Evolutionary conservation across 2,329 filamentous ascomycete genomes (phyloP).

Genomic region (Ceratocystis albifundus): DNA sequence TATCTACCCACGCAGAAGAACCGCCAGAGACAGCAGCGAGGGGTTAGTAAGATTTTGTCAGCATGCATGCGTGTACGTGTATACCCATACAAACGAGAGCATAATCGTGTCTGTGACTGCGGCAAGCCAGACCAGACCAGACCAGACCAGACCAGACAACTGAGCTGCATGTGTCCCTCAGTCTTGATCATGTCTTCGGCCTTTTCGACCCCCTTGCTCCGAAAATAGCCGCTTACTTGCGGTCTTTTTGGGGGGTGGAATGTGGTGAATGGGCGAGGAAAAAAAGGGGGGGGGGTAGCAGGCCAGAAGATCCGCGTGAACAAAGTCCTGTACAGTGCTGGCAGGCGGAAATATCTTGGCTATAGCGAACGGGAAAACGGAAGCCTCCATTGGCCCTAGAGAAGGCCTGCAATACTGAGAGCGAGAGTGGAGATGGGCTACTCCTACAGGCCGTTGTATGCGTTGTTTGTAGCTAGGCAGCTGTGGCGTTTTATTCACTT

Average conservation of each 20-base stretch:
- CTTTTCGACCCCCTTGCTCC: not conserved
- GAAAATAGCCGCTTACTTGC: not conserved
- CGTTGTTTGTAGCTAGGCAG: slow-evolving; percentile 1
- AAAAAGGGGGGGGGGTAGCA: too few species aligned
- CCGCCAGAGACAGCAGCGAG: not conserved
- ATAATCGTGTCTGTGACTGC: slow-evolving; percentile 1
- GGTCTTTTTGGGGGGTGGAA: not conserved
- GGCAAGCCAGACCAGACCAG: not conserved
- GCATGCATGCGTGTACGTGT: not conserved
- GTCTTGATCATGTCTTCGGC: not conserved
- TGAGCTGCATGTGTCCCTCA: slow-evolving; percentile 3
- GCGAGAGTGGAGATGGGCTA: not conserved
- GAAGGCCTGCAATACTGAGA: not conserved
- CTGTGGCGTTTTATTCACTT: slow-evolving; percentile 7
- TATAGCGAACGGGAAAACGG: not conserved
- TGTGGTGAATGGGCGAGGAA: too few species aligned
- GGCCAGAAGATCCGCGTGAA: not conserved
- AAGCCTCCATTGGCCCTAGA: not conserved
- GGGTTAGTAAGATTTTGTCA: not conserved
- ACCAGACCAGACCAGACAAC: not conserved
- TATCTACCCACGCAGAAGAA: not conserved
- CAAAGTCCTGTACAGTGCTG: not conserved
- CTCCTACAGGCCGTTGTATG: not conserved
- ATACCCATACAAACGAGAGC: not conserved
- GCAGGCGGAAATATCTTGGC: not conserved